phyloP scores from a whole-genome alignment of 306 rosid species.

The Glycine tomentella region DNA sequence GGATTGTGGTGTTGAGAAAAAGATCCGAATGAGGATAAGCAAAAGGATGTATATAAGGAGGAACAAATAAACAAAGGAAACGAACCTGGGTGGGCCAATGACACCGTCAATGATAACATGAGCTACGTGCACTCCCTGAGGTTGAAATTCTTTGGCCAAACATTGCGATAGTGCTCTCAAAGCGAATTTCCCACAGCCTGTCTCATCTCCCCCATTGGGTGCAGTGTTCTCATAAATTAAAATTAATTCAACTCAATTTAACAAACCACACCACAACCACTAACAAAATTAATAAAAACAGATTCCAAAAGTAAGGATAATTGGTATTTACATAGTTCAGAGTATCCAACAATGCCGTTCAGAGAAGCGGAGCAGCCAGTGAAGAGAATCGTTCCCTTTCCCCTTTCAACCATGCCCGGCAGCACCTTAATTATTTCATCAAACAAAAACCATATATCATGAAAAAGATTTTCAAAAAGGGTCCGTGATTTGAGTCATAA shows the following conservation, averaged over 20 bases:
- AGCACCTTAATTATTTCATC: slow-evolving; percentile 58
- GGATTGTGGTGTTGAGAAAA: no score
- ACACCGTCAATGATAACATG: slow-evolving; percentile 90
- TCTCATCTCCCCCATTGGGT: slow-evolving; percentile 35
- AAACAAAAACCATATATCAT: neutral
- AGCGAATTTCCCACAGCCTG: slow-evolving; percentile 98
- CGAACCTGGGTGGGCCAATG: slow-evolving; percentile 81
- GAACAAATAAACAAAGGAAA: neutral
- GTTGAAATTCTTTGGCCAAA: slow-evolving; percentile 86
- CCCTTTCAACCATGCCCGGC: slow-evolving; percentile 92
- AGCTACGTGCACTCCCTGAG: slow-evolving; percentile 88
- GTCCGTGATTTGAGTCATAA: no score
- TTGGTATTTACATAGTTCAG: slow-evolving; percentile 71
- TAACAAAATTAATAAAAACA: no score
- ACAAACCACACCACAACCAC: no score
- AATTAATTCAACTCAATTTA: neutral
- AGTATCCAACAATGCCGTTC: slow-evolving; percentile 75
- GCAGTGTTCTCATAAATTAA: slow-evolving; percentile 24
- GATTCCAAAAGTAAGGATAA: neutral
- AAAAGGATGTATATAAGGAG: neutral
- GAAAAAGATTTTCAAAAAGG: no score
- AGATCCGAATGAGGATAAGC: neutral
- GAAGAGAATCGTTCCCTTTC: slow-evolving; percentile 90
- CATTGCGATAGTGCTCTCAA: slow-evolving; percentile 90
- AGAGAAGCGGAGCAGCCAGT: slow-evolving; percentile 92